phyloP scores from a whole-genome alignment of 495 filamentous ascomycete genomes.

The Trichoderma reesei region DNA sequence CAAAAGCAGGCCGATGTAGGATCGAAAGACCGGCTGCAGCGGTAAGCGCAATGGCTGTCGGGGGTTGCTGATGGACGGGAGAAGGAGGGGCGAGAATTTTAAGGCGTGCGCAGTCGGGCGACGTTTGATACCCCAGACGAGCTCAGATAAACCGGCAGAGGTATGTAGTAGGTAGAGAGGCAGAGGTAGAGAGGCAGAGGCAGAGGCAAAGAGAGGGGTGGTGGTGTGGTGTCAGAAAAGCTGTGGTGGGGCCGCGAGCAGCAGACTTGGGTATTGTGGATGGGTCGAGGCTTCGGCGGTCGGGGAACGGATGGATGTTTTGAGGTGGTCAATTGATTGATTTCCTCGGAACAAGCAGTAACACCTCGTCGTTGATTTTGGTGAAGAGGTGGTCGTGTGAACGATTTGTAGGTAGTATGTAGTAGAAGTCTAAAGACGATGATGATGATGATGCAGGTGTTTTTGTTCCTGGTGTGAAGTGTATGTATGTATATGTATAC shows the following conservation, averaged over 20 bases:
- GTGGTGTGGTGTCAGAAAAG: neutral
- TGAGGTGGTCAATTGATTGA: no score
- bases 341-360: no score
- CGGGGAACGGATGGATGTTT: neutral
- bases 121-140: neutral
- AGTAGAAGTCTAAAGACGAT: neutral
- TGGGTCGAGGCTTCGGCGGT: no score
- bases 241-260: neutral
- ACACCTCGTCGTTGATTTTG: no score
- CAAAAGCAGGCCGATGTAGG: neutral
- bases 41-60: neutral
- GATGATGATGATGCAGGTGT: neutral
- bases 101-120: neutral
- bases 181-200: no score
- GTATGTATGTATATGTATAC: no score
- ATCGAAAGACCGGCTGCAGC: neutral
- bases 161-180: no score
- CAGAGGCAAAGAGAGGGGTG: no score
- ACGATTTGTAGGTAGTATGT: neutral
- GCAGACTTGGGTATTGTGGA: no score
- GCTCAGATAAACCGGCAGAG: no score
- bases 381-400: neutral
- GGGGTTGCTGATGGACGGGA: neutral
- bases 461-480: no score
- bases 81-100: no score